These are phyloP conservation scores for Apocynum venetum DNA, from an alignment of 257 asterid species.

Conservation along the genomic window DNA sequence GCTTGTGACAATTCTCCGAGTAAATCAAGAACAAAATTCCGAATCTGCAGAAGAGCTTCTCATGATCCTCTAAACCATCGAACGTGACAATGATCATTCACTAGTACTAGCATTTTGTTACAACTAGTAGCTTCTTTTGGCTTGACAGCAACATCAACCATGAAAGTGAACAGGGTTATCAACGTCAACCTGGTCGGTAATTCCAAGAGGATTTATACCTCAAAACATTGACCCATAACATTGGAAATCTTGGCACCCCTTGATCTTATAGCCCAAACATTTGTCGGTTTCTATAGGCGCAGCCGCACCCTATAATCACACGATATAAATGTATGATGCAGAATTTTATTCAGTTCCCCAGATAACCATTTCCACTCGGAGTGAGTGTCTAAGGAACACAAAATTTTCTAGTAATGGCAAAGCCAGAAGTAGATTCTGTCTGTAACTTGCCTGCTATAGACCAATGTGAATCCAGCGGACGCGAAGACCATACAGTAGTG, in stretches of 20 bases:
- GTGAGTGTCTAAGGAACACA: neutral
- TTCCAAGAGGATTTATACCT: conserved; percentile 17
- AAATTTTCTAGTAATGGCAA: conserved; percentile 22
- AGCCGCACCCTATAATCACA: neutral
- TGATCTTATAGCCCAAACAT: conserved; percentile 26
- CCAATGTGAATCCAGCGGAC: conserved; percentile 38
- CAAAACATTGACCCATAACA: conserved; percentile 2
- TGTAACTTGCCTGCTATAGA: conserved; percentile 30
- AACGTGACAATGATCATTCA: neutral
- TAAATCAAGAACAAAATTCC: neutral
- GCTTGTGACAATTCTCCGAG: neutral
- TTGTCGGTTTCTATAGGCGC: conserved; percentile 20
- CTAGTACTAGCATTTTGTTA: neutral
- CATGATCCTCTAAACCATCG: neutral
- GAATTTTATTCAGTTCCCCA: neutral
- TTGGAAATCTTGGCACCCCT: conserved; percentile 21
- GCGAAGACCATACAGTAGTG: conserved; percentile 43
- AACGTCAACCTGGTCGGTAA: conserved; percentile 23
- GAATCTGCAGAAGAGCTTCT: no score
- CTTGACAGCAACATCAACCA: neutral
- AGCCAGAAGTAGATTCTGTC: neutral
- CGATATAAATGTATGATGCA: neutral
- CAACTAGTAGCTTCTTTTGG: no score
- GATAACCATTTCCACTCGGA: neutral
- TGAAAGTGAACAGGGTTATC: neutral